A percentile compares a stretch with the other conserved stretches of the same genome.
These are phyloP conservation scores for Puccinia horiana DNA, from an alignment of 1,284 basidiomycete species.

Conservation along the genomic window DNA sequence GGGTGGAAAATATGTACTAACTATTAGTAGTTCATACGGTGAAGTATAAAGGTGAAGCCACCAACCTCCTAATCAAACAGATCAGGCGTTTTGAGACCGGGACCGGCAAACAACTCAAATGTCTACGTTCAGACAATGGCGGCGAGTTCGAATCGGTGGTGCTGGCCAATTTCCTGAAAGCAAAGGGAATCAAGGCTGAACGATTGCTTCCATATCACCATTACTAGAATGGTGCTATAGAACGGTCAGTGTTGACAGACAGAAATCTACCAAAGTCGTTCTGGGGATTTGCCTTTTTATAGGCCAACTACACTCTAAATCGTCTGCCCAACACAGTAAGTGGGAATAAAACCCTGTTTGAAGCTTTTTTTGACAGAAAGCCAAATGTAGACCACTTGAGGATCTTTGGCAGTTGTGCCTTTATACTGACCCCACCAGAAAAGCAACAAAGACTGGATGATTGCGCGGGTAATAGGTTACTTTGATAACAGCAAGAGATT, in stretches of 20 bases:
- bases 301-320: not conserved
- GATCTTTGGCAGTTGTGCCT: not conserved
- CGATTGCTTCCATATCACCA: not conserved
- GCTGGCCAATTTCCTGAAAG: not conserved
- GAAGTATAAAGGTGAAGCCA: conserved; percentile 17
- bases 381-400: not conserved
- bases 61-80: not conserved
- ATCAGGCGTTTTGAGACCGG: not conserved
- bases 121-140: conserved; percentile 1
- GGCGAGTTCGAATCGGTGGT: conserved; percentile 13
- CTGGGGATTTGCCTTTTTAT: no score
- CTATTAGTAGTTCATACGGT: not conserved
- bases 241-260: not conserved
- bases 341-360: not conserved
- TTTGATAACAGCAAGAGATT: not conserved
- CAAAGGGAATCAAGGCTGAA: conserved; percentile 25
- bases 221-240: not conserved
- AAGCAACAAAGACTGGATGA: conserved; percentile 4
- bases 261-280: no score
- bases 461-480: conserved; percentile 13
- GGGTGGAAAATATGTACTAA: not conserved
- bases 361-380: not conserved
- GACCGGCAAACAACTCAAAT: not conserved
- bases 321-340: not conserved
- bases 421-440: conserved; percentile 2